Conservation (phyloP, 2,329 filamentous ascomycete species). For the Raffaelea albimanens region DNA sequence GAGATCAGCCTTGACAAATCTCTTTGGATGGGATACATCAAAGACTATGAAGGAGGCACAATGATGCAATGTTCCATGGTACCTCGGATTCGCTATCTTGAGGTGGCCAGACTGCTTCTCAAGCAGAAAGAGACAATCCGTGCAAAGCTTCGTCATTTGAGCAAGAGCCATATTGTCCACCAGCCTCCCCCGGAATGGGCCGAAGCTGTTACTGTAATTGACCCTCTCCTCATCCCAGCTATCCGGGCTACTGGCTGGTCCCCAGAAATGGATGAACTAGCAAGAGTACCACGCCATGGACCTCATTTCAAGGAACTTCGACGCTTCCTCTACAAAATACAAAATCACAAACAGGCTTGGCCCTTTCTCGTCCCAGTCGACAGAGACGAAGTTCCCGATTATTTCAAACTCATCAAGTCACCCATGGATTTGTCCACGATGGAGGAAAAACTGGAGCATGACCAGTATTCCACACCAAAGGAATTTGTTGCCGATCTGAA, state of each 20-base stretch:
- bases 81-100: constrained; percentile 86
- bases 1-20: constrained; percentile 87
- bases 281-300: constrained; percentile 87
- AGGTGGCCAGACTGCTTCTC: constrained; percentile 83
- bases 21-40: constrained; percentile 99
- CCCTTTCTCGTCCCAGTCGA: constrained; percentile 92
- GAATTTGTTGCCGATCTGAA: constrained; percentile 86
- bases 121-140: constrained; percentile 96
- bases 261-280: constrained; percentile 93
- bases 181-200: constrained; percentile 73
- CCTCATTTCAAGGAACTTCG: constrained; percentile 93
- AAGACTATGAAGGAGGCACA: constrained; percentile 96
- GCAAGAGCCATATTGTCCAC: constrained; percentile 80
- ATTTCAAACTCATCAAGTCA: constrained; percentile 96
- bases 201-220: constrained; percentile 58
- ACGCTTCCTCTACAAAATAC: constrained; percentile 86
- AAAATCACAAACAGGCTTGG: constrained; percentile 90
- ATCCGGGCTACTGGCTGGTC: constrained; percentile 94
- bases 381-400: constrained; percentile 93
- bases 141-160: constrained; percentile 88
- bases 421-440: constrained; percentile 96
- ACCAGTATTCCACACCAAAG: constrained; percentile 82
- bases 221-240: constrained; percentile 79
- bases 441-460: constrained; percentile 89
- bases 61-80: constrained; percentile 99